Base-by-base conservation (phyloP, 2,329 filamentous ascomycete species). In the Hirsutella thompsonii region DNA sequence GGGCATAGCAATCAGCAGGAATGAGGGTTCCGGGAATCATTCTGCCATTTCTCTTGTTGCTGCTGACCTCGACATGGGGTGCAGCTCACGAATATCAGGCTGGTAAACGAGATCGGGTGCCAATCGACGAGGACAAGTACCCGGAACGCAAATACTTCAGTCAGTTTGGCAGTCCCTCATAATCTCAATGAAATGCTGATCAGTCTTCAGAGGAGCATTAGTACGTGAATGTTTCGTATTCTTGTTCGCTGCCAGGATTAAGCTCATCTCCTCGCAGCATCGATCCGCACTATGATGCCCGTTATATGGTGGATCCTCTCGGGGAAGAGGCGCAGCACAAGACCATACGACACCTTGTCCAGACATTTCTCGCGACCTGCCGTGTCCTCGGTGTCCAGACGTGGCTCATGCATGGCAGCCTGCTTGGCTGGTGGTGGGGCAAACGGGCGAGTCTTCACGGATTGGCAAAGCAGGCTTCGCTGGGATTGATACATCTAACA, bases 401-500 rank as follows among this genome's bases (percentile, higher is more conserved):
- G 5, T 90, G 85, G 85, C 74, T 90, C 44, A 83, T 85, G 52
- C 84, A 90, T 54, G 82, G 83, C n/a, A 83, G 81, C n/a, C 64
- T 90, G 23, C 65, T 92, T 26, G 85, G 84, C 6, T 92, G 85
- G 85, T 90, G 83, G 83, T 90, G 84, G 84, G 86, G 85, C 50
- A 67, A 67, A 37, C n/a, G n/a, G n/a, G n/a, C n/a, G n/a, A n/a
- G n/a, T n/a, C n/a, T n/a, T n/a, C n/a, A n/a, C n/a, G n/a, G n/a
- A n/a, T n/a, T n/a, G n/a, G n/a, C n/a, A 65, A 63, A 55, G 62
- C 61, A 55, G 53, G 50, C 20, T 23, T 32, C 14, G 5, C 3
- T 18, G n/a, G n/a, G n/a, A n/a, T n/a, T n/a, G n/a, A n/a, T n/a
- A n/a, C n/a, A n/a, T n/a, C 30, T 40, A 32, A 40, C 38, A 23